Evolutionary conservation across 768 basidiomycete genomes (phyloP), one percentile per base, ranked within the genome.

Genomic region (Termitomyces heimii): DNA sequence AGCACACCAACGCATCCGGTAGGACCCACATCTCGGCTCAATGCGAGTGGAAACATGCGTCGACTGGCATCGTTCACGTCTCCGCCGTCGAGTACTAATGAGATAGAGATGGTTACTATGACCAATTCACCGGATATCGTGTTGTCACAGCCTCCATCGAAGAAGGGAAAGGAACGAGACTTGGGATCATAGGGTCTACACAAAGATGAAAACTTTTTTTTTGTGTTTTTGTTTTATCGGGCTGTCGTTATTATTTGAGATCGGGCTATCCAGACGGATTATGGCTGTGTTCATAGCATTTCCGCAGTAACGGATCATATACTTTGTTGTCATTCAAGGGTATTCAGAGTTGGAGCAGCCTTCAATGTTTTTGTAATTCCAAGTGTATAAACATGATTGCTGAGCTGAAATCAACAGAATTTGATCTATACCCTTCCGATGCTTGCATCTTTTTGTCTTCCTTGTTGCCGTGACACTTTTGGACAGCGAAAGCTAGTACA

Each of bases 101-200:
- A 51, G 5, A 39, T 37, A 13, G 60, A 48, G 4, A 48, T 59
- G 61, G 35, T 45, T 24, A 54, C 50, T 31, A 52, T 57, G 55
- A 53, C 55, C 16, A 62, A 55, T 43, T 57, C 58, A 26, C 58
- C 60, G 2, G 57, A 61, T 46, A 53, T 59, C 18, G 13, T 57
- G 20, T 50, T 59, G 16, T 45, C 43, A 6, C 55, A 44, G 39
- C 57, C 57, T 22, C 60, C 60, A 10, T 63, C 55, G 40, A 42
- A 45, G 53, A 63, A 63, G 31, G 62, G 62, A 10, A 63, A 63
- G 49, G 62, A 63, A 16, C 53, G 62, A 10, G 60, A 63, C n/a
- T 45, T 35, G 40, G 55, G 57, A 3, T 37, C 56, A 18, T 56
- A 58, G 56, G 18, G 22, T 18, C 5, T 5, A 13, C 10, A 24